A percentile compares a stretch with the other conserved stretches of the same genome.
Conservation (phyloP, 306 rosid genomes). For the Vigna unguiculata region DNA sequence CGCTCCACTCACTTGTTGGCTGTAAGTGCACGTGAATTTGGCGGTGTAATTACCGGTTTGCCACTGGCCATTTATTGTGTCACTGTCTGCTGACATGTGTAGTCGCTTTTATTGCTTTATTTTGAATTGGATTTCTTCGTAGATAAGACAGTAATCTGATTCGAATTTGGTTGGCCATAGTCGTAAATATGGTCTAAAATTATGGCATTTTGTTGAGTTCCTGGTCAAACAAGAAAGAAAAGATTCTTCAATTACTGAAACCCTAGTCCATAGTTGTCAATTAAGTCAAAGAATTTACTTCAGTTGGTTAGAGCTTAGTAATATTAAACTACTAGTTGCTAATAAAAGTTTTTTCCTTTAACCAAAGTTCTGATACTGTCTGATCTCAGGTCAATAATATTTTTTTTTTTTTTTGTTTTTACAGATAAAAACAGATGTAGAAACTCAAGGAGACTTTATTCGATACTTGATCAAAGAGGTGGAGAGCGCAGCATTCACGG, state of each 20-base stretch:
- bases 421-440: constrained; percentile 97
- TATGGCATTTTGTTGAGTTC: constrained; percentile 35
- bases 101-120: constrained; percentile 51
- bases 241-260: constrained; percentile 40
- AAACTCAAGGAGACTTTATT: constrained; percentile 95
- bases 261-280: neutral
- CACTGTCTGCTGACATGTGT: constrained; percentile 53
- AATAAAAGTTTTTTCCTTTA: neutral
- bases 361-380: neutral
- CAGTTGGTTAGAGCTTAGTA: constrained; percentile 11
- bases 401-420: neutral
- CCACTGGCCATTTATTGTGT: constrained; percentile 53
- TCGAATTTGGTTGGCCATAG: constrained; percentile 41
- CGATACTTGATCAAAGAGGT: constrained; percentile 88
- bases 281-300: constrained; percentile 19
- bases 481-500: constrained; percentile 83
- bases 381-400: neutral
- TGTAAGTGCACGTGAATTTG: constrained; percentile 64
- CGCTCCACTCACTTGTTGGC: constrained; percentile 91
- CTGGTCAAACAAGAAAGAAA: constrained; percentile 19
- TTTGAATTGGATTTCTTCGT: constrained; percentile 49
- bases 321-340: neutral
- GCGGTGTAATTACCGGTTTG: constrained; percentile 50
- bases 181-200: constrained; percentile 45
- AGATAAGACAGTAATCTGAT: constrained; percentile 64